Evolutionary conservation across 345 rosid species (phyloP), one percentile per base, ranked within the genome.

Genomic region (Salix exigua): DNA sequence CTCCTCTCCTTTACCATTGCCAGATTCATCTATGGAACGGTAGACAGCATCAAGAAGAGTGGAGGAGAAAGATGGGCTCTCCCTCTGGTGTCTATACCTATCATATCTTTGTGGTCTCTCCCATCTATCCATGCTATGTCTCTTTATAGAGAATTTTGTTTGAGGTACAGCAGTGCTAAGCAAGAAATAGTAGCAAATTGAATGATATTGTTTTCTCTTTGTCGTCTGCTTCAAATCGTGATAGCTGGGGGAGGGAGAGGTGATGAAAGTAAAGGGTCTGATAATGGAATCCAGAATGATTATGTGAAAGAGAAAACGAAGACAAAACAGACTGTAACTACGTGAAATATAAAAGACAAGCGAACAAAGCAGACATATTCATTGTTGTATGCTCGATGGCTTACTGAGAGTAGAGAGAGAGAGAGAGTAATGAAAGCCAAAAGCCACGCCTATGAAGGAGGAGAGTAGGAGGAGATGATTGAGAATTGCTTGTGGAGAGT

Each of bases 381-480:
- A 79, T 81, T 81, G 85, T 80, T 76, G 84, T 72, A 77, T 79
- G 74, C 55, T 83, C 33, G 82, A 81, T 83, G 83, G 73, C 31
- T 44, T 61, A 18, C 30, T 68, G 70, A 66, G 62, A 50, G 51
- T 0, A 66, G 65, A 50, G 55, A 17, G 13, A 77, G 68, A 63
- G 80, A 62, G 75, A 71, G 65, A 50, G 87, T 58, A 88, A 88
- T 88, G 86, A 88, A 85, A 87, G 89, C 82, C 85, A 76, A 83
- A 84, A 76, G 84, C 80, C 90, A 87, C 91, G 91, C 91, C 81
- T 76, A 7, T 80, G 88, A 74, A 75, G 68, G 28, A 68, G 80
- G 70, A 72, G 78, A 76, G 33, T 65, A 31, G 63, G 51, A 63
- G 68, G 37, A 21, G 72, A 18, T 7, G 70, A 67, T 74, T 33